These are phyloP conservation scores for Rhizopogon rudus DNA, from an alignment of 768 basidiomycete genomes.

Conservation along the genomic window DNA sequence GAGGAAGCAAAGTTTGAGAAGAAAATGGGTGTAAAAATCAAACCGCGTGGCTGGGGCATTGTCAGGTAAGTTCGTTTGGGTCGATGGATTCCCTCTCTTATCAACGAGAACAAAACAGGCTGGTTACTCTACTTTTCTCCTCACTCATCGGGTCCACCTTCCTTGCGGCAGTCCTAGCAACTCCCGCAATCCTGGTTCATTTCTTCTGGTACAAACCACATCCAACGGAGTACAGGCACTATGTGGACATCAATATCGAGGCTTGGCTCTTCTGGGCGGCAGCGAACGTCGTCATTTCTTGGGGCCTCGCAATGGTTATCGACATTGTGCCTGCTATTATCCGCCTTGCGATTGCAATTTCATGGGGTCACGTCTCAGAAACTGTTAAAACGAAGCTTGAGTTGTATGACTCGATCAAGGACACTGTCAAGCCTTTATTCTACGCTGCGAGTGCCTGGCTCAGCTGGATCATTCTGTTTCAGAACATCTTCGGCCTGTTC, in stretches of 20 bases:
- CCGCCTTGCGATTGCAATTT: slow-evolving; percentile 46
- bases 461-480: slow-evolving; percentile 75
- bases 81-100: not conserved
- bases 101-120: slow-evolving; percentile 29
- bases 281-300: slow-evolving; percentile 71
- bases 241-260: slow-evolving; percentile 59
- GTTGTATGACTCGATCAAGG: slow-evolving; percentile 65
- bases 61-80: slow-evolving; percentile 38
- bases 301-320: slow-evolving; percentile 70
- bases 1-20: slow-evolving; percentile 63
- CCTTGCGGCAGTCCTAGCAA: slow-evolving; percentile 54
- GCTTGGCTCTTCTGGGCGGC: slow-evolving; percentile 85
- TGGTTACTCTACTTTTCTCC: slow-evolving; percentile 60
- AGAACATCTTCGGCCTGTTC: slow-evolving; percentile 57
- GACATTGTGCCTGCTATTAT: slow-evolving; percentile 59
- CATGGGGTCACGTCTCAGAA: slow-evolving; percentile 79
- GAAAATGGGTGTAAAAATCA: slow-evolving; percentile 48
- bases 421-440: slow-evolving; percentile 63
- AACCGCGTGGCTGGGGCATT: slow-evolving; percentile 42
- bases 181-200: slow-evolving; percentile 59
- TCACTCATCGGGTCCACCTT: slow-evolving; percentile 70
- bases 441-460: slow-evolving; percentile 69
- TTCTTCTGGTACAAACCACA: slow-evolving; percentile 68
- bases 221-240: slow-evolving; percentile 49
- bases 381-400: slow-evolving; percentile 60